Conservation (phyloP, 2,329 filamentous ascomycete genomes). For the Fusarium sp. region DNA sequence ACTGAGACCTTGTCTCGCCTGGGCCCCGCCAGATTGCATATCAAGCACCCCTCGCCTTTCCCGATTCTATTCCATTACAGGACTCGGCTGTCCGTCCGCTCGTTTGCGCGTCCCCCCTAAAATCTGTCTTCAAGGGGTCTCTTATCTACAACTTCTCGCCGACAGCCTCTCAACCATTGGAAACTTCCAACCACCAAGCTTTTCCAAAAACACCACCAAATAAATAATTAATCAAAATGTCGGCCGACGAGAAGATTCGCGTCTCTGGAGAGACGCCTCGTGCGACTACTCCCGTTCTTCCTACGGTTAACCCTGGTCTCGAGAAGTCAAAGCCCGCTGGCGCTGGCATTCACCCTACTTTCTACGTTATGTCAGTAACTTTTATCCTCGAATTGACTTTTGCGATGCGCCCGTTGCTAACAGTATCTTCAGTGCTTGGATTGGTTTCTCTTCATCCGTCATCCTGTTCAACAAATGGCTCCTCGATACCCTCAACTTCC, state of each 20-base stretch:
- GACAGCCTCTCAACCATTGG: slow-evolving; percentile 25
- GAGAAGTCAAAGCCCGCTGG: slow-evolving; percentile 77
- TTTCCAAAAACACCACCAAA: slow-evolving; percentile 47
- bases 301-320: slow-evolving; percentile 79
- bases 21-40: slow-evolving; percentile 53
- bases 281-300: slow-evolving; percentile 73
- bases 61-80: slow-evolving; percentile 44
- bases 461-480: slow-evolving; percentile 99
- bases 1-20: slow-evolving; percentile 39
- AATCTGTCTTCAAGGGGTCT: slow-evolving; percentile 47
- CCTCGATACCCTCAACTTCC: slow-evolving; percentile 84
- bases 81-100: slow-evolving; percentile 54
- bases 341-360: slow-evolving; percentile 77
- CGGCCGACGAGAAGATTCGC: slow-evolving; percentile 81
- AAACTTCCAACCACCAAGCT: slow-evolving; percentile 22
- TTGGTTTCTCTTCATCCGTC: slow-evolving; percentile 89
- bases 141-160: slow-evolving; percentile 41
- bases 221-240: slow-evolving; percentile 59
- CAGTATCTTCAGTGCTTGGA: slow-evolving; percentile 78
- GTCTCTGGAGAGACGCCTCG: slow-evolving; percentile 81
- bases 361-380: slow-evolving; percentile 78
- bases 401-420: slow-evolving; percentile 24
- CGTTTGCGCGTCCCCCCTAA: slow-evolving; percentile 53
- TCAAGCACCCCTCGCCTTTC: slow-evolving; percentile 46
- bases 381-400: not conserved